Conservation (phyloP, 345 rosid species). For the Eucalyptus erythrocorys region DNA sequence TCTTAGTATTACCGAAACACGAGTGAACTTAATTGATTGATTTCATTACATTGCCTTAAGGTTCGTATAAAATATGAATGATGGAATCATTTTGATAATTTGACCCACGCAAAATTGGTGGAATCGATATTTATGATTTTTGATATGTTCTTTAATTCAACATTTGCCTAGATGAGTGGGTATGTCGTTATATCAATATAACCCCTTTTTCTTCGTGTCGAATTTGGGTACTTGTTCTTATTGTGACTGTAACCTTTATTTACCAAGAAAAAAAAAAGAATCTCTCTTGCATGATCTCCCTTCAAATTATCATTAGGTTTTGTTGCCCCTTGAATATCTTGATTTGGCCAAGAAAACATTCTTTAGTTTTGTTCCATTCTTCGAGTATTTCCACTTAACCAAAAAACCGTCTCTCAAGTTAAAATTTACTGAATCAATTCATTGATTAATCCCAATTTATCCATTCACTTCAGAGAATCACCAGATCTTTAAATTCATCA, state of each 20-base stretch:
- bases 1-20: accelerated
- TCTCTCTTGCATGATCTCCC: accelerated
- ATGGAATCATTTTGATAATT: background rate
- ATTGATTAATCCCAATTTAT: accelerated
- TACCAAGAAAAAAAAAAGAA: background rate
- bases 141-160: background rate
- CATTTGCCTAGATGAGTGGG: accelerated
- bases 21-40: accelerated
- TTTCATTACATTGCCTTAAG: accelerated
- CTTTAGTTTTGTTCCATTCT: accelerated
- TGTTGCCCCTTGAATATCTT: background rate
- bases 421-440: background rate
- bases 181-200: accelerated
- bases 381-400: background rate
- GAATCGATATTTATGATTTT: background rate
- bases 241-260: background rate
- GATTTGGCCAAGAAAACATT: background rate
- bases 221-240: background rate
- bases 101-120: accelerated
- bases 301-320: background rate
- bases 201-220: accelerated
- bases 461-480: accelerated
- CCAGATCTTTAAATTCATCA: accelerated
- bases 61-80: accelerated
- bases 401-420: accelerated